These are phyloP conservation scores for Diversispora epigaea DNA, from an alignment of 192 early-diverging fungal genomes.

Conservation along the genomic window DNA sequence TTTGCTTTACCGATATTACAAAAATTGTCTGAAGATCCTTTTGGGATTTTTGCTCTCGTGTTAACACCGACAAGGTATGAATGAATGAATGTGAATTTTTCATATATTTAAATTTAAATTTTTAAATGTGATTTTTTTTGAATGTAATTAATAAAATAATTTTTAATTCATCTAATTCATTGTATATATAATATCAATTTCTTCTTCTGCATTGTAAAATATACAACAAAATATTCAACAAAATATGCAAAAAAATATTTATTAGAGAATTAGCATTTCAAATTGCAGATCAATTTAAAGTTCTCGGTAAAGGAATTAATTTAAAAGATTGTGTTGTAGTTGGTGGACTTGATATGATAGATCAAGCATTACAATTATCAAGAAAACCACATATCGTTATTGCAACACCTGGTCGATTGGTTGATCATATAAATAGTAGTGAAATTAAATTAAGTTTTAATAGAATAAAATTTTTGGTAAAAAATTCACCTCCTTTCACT, in stretches of 20 bases:
- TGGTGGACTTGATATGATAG: constrained; percentile 95
- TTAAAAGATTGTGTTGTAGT: constrained; percentile 85
- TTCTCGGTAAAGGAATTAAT: constrained; percentile 85
- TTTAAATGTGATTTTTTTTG: no score
- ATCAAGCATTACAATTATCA: constrained; percentile 84
- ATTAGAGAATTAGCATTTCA: constrained; percentile 93
- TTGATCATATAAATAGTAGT: constrained; percentile 87
- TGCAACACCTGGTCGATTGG: constrained; percentile 92
- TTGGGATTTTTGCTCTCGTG: constrained; percentile 94
- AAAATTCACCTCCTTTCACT: background rate
- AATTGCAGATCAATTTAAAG: constrained; percentile 96
- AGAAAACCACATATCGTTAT: constrained; percentile 88
- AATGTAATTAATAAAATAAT: no score
- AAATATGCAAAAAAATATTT: background rate
- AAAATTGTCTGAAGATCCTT: constrained; percentile 92
- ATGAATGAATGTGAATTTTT: background rate
- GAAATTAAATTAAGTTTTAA: constrained; percentile 70
- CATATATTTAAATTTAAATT: no score
- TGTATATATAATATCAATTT: no score
- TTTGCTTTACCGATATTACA: constrained; percentile 98
- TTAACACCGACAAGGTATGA: constrained; percentile 86
- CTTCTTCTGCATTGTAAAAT: no score
- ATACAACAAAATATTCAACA: background rate
- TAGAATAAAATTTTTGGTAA: constrained; percentile 72
- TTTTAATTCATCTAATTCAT: no score